Conservation (phyloP, 495 filamentous ascomycete genomes). For the Podospora pseudopauciseta region DNA sequence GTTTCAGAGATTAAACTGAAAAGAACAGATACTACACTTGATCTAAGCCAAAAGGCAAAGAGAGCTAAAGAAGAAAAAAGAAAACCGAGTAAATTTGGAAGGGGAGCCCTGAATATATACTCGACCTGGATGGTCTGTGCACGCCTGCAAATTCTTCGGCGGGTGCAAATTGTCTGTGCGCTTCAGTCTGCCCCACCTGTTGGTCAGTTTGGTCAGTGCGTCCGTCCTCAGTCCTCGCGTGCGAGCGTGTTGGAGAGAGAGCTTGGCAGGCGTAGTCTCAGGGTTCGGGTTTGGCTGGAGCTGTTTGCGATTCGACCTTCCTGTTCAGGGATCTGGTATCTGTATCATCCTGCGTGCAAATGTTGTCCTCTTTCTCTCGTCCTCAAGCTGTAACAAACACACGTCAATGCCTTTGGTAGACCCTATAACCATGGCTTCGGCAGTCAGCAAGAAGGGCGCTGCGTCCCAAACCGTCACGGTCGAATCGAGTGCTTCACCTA, state of each 20-base stretch:
- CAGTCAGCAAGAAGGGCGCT: slow-evolving; percentile 21
- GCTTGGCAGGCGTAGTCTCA: neutral
- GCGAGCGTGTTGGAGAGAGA: neutral
- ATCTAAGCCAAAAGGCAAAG: slow-evolving; percentile 80
- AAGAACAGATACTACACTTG: slow-evolving; percentile 99
- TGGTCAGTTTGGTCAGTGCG: neutral
- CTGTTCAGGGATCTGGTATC: slow-evolving; percentile 9
- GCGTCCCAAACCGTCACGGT: slow-evolving; percentile 11
- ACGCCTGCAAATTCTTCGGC: slow-evolving; percentile 3
- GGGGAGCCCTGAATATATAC: slow-evolving; percentile 5
- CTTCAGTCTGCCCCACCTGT: neutral
- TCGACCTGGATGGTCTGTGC: neutral
- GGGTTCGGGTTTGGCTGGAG: slow-evolving; percentile 27
- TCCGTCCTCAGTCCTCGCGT: neutral
- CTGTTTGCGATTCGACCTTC: neutral
- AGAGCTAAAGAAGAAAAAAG: slow-evolving; percentile 35
- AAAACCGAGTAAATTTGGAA: slow-evolving; percentile 1
- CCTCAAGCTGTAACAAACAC: neutral
- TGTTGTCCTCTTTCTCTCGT: slow-evolving; percentile 4
- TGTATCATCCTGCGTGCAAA: slow-evolving; percentile 1
- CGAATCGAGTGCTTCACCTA: neutral
- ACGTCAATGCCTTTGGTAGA: slow-evolving; percentile 34
- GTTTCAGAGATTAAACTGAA: slow-evolving; percentile 88
- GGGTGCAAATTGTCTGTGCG: slow-evolving; percentile 3
- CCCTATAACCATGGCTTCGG: slow-evolving; percentile 31